Percentiles rank a stretch among this genome's conserved stretches.
Evolutionary conservation across 768 basidiomycete genomes (phyloP).

Genomic region (Pholiota microspora): DNA sequence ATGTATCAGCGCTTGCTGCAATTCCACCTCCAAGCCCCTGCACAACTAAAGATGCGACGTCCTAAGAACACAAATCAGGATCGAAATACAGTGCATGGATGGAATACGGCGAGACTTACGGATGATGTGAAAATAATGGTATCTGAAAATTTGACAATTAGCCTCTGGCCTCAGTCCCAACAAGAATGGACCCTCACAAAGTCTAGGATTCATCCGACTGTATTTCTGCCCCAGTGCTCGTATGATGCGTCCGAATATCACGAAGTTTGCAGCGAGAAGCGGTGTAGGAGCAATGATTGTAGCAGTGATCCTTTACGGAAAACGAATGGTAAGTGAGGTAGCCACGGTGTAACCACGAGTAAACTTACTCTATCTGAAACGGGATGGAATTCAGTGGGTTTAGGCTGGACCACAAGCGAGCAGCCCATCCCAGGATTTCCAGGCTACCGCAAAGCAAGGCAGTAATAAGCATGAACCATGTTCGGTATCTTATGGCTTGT

Average conservation of each 20-base stretch:
- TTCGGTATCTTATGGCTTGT: slow-evolving; percentile 18
- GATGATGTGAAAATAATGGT: slow-evolving; percentile 41
- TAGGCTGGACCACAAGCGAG: slow-evolving; percentile 22
- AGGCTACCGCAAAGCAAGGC: slow-evolving; percentile 21
- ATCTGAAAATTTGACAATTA: slow-evolving; percentile 27
- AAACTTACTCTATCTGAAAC: slow-evolving; percentile 17
- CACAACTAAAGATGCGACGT: slow-evolving; percentile 49
- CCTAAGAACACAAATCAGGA: slow-evolving; percentile 21
- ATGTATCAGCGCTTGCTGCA: slow-evolving; percentile 31
- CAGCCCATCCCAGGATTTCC: slow-evolving; percentile 25
- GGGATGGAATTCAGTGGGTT: slow-evolving; percentile 12
- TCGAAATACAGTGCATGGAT: too few relatives aligned
- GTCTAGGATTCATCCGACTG: slow-evolving; percentile 40
- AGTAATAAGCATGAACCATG: slow-evolving; percentile 25
- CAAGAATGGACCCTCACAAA: not conserved
- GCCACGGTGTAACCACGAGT: not conserved
- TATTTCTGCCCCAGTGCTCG: slow-evolving; percentile 40
- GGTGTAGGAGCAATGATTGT: slow-evolving; percentile 49
- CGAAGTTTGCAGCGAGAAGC: slow-evolving; percentile 57
- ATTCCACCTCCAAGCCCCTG: slow-evolving; percentile 56
- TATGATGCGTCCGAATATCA: slow-evolving; percentile 51
- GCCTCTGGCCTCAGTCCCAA: not conserved
- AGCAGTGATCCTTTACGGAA: slow-evolving; percentile 38
- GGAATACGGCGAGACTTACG: slow-evolving; percentile 14
- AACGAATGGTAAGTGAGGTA: not conserved